Evolutionary conservation across 2,329 filamentous ascomycete genomes (phyloP).

Genomic region (Fusarium cyanostomum): DNA sequence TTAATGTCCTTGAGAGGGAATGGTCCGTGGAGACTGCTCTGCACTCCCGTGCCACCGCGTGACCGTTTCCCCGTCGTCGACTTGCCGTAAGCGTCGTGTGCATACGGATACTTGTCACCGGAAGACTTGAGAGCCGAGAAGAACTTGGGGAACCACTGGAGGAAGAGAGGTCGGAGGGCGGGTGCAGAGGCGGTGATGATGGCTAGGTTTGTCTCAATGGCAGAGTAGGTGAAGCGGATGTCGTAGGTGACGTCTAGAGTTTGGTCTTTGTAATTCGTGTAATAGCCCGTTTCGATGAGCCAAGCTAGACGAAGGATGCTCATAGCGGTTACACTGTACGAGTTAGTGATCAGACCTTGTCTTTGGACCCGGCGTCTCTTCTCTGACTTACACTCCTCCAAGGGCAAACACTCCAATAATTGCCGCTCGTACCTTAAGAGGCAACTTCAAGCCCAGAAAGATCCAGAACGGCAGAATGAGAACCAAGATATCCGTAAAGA

Average conservation of each 20-base stretch:
- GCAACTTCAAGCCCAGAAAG: slow-evolving; percentile 52
- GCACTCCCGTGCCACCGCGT: slow-evolving; percentile 4
- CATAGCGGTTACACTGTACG: slow-evolving; percentile 45
- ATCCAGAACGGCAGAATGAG: slow-evolving; percentile 53
- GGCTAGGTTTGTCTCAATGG: slow-evolving; percentile 50
- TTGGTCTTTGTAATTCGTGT: not conserved
- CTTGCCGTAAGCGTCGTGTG: slow-evolving; percentile 20
- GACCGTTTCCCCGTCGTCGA: slow-evolving; percentile 21
- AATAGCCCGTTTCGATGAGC: slow-evolving; percentile 37
- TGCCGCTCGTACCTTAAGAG: slow-evolving; percentile 48
- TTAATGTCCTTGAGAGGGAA: slow-evolving; percentile 44
- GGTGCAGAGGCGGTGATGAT: slow-evolving; percentile 51
- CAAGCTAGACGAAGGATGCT: slow-evolving; percentile 47
- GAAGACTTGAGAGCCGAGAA: slow-evolving; percentile 41
- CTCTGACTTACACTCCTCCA: slow-evolving; percentile 48
- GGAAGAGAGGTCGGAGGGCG: slow-evolving; percentile 48
- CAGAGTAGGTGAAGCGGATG: slow-evolving; percentile 47
- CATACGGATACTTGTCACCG: slow-evolving; percentile 18
- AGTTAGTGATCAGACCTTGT: not conserved
- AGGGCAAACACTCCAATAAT: slow-evolving; percentile 53
- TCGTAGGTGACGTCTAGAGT: slow-evolving; percentile 41
- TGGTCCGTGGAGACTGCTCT: slow-evolving; percentile 20
- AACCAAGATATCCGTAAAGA: slow-evolving; percentile 54
- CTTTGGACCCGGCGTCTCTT: not conserved
- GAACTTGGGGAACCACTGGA: slow-evolving; percentile 47